A percentile compares a stretch with the other conserved stretches of the same genome.
Evolutionary conservation across 2,329 filamentous ascomycete genomes (phyloP).

Genomic region (Pseudogymnoascus sp.): DNA sequence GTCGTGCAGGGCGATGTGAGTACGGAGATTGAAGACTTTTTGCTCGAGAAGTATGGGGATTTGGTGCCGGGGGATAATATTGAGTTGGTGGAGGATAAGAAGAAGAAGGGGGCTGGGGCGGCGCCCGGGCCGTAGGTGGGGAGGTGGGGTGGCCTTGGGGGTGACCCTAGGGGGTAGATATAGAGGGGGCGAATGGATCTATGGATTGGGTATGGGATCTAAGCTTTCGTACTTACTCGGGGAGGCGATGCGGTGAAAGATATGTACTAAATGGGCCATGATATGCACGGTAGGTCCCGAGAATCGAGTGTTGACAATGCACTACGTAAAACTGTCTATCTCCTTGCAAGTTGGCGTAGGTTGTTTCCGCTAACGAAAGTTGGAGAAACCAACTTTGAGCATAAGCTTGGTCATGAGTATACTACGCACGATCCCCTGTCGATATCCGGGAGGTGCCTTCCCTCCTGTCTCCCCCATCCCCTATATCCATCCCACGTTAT

Average conservation of each 20-base stretch:
- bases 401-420: too few relatives aligned
- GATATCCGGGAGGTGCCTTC: too few relatives aligned
- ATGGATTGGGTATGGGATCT: conserved; percentile 7
- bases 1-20: conserved; percentile 96
- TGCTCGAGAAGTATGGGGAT: conserved; percentile 79
- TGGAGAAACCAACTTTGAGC: too few relatives aligned
- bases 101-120: conserved; percentile 63
- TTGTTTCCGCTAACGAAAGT: too few relatives aligned
- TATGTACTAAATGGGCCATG: not conserved
- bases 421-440: too few relatives aligned
- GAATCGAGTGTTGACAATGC: not conserved
- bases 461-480: too few relatives aligned
- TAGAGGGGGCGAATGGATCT: conserved; percentile 1
- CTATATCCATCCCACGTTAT: too few relatives aligned
- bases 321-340: too few relatives aligned
- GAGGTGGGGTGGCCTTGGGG: conserved; percentile 15
- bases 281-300: not conserved
- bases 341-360: too few relatives aligned
- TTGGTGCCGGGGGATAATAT: conserved; percentile 86
- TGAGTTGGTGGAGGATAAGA: conserved; percentile 91
- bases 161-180: not conserved
- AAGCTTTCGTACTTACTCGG: not conserved
- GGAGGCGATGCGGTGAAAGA: not conserved
- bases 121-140: conserved; percentile 7
- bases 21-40: conserved; percentile 86